Base-by-base conservation (phyloP, 257 asterid species). In the Lavandula angustifolia region DNA sequence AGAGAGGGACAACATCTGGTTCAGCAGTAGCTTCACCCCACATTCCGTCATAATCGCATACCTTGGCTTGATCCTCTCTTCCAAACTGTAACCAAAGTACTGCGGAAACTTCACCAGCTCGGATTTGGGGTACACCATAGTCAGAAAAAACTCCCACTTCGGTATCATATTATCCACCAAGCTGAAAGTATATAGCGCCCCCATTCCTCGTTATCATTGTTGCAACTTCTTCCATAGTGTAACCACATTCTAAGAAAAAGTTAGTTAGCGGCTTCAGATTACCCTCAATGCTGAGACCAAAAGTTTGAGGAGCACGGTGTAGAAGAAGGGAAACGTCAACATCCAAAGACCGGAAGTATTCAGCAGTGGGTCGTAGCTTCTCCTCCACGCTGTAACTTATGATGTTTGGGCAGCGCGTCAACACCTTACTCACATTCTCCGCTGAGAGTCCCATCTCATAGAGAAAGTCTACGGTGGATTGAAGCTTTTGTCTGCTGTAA, bases 101-200 rank as follows among this genome's bases (percentile, higher is more conserved):
- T 92, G 95, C 7, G 97, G 99, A 73, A 92, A 89, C 54, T 92
- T 92, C 4, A 89, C 79, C 73, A 92, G 64, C 40, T 89, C 96
- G 0, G 88, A 71, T 44, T 74, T 82, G 0, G 95, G 95, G 75
- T 87, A 92, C 14, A 62, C 88, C 85, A 72, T 92, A 10, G 87
- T 89, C 64, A 76, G 62, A 61, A 80, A 92, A 74, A 87, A 89
- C 49, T 87, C 87, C 97, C 98, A 92, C 75, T 92, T 92, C 0
- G 90, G 84, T 67, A 77, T 68, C 89, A 92, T 59, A 65, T 85
- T 87, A 7, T 69, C 85, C 0, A 76, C 68, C 81, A 92, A 74
- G 81, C 94, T 89, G 67, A 87, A 92, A 11, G 96, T 87, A 72
- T 89, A 92, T 61, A 92, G 60, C 12, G 95, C 78, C n/a, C n/a